Evolutionary conservation across 345 rosid genomes (phyloP), one percentile per base, ranked within the genome.

Genomic region (Citrus hindsii): DNA sequence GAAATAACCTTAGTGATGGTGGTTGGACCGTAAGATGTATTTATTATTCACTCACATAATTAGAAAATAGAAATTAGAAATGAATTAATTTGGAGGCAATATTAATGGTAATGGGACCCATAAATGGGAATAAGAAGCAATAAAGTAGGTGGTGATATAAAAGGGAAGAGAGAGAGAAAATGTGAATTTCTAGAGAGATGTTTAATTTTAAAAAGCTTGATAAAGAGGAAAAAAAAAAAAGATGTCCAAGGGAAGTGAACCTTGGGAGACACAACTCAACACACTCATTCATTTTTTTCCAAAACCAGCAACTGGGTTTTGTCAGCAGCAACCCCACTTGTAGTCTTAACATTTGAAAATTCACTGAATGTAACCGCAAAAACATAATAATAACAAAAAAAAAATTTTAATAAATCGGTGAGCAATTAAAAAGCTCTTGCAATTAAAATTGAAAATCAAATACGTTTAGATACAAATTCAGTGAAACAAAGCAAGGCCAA

Each of bases 201-300:
- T 38, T 25, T 28, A 63, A 46, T 46, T 46, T 46, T 12, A 27
- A 69, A 53, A 53, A 53, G 58, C 3, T 53, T 5, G 58, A 53
- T 18, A 53, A 53, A 53, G 51, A 46, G 18, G 51, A 19, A 19
- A 18, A 55, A 30, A n/a, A 61, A 53, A 37, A 19, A 35, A 5
- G 37, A 24, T 2, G 85, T 32, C 85, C 73, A 85, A 80, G 85
- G 87, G 87, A 42, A 82, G 55, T 63, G 87, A 85, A 85, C 87
- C 83, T 85, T 71, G 83, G 77, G 62, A 69, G 56, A 63, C 76
- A 76, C 82, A 78, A n/a, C 64, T 18, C 51, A 21, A 63, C 64
- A 27, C 76, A 13, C 71, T n/a, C 73, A 24, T 38, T 27, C 66
- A 58, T 55, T 77, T 32, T 30, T 77, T 77, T 68, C 79, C 71